Percentiles rank a stretch among this genome's conserved stretches.
Evolutionary conservation across 768 basidiomycete species (phyloP).

Genomic region (Suillus subalutaceus): DNA sequence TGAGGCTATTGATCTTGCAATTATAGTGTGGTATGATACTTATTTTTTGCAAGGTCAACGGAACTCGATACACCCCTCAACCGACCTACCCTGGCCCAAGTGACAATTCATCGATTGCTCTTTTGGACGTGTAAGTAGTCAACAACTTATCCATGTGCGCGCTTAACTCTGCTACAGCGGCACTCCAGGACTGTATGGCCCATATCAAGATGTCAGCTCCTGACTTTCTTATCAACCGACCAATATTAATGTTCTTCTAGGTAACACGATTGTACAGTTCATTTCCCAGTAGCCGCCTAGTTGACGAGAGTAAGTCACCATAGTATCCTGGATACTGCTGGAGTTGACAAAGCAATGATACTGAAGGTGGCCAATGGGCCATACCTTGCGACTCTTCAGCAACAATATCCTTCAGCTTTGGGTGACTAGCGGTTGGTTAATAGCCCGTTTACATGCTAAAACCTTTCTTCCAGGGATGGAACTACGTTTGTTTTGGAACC

Average conservation of each 20-base stretch:
- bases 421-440: conserved; percentile 42
- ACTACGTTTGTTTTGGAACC: conserved; percentile 64
- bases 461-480: conserved; percentile 22
- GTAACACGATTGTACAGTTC: conserved; percentile 66
- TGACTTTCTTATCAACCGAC: not conserved
- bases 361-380: conserved; percentile 68
- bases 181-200: conserved; percentile 70
- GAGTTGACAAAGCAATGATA: not conserved
- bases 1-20: conserved; percentile 32
- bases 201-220: conserved; percentile 69
- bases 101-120: conserved; percentile 60
- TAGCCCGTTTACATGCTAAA: conserved; percentile 6
- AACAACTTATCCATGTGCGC: conserved; percentile 5
- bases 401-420: conserved; percentile 68
- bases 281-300: conserved; percentile 67
- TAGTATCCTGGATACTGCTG: not conserved
- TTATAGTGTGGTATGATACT: conserved; percentile 4
- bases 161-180: conserved; percentile 47
- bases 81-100: conserved; percentile 67
- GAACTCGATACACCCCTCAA: conserved; percentile 49
- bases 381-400: conserved; percentile 67
- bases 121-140: conserved; percentile 69
- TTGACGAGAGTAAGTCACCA: conserved; percentile 51
- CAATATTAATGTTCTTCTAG: conserved; percentile 38
- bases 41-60: conserved; percentile 52